Evolutionary conservation across 805 yeast species (phyloP).

Genomic region (Nematodospora valgi): DNA sequence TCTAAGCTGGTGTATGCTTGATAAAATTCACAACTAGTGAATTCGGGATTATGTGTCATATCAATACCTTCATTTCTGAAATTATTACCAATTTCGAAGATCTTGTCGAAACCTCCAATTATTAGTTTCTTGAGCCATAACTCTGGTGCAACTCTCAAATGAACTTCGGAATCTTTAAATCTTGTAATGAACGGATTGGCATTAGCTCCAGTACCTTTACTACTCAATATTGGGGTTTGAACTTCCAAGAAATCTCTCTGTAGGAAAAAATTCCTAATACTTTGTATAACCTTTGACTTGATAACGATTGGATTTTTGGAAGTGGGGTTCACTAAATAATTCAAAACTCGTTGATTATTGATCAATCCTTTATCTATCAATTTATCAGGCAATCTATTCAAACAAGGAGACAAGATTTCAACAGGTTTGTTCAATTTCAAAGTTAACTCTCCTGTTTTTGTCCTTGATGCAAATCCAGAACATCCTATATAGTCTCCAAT

Average conservation of each 20-base stretch:
- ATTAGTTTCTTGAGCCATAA: slow-evolving; percentile 85
- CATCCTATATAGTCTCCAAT: slow-evolving; percentile 72
- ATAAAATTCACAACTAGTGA: slow-evolving; percentile 86
- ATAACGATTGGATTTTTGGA: slow-evolving; percentile 46
- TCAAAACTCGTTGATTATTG: slow-evolving; percentile 66
- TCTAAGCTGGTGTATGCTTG: slow-evolving; percentile 65
- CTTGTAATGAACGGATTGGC: slow-evolving; percentile 82
- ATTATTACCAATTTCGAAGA: slow-evolving; percentile 80
- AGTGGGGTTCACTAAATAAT: slow-evolving; percentile 59
- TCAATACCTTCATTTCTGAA: slow-evolving; percentile 95
- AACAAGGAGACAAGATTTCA: slow-evolving; percentile 59
- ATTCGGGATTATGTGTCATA: slow-evolving; percentile 91
- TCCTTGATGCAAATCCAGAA: slow-evolving; percentile 68
- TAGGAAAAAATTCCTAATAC: slow-evolving; percentile 57
- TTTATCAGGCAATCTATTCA: slow-evolving; percentile 54
- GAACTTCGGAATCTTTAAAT: slow-evolving; percentile 38
- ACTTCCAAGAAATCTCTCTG: slow-evolving; percentile 68
- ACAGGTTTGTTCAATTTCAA: slow-evolving; percentile 54
- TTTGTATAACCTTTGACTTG: slow-evolving; percentile 52
- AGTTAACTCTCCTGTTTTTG: slow-evolving; percentile 78
- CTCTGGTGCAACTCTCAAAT: slow-evolving; percentile 90
- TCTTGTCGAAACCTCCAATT: slow-evolving; percentile 79
- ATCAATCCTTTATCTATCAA: slow-evolving; percentile 54
- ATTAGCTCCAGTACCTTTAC: slow-evolving; percentile 80
- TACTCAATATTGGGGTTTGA: slow-evolving; percentile 81